A percentile compares a stretch with the other conserved stretches of the same genome.
These are phyloP conservation scores for Diaporthe eres DNA, from an alignment of 2,329 filamentous ascomycete species.

Conservation along the genomic window DNA sequence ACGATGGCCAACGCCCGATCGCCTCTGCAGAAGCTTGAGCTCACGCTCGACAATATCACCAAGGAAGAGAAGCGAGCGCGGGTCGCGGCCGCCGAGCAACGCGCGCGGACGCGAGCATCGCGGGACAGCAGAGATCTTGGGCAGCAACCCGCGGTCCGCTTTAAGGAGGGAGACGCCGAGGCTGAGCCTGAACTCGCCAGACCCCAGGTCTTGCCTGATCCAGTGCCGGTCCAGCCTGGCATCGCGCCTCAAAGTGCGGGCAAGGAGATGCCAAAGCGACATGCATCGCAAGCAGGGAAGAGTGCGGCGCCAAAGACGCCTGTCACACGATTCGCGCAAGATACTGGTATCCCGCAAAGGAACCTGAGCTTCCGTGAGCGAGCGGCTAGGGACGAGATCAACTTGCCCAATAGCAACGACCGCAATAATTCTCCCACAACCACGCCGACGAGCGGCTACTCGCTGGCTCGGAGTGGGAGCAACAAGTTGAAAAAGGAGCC, in stretches of 20 bases:
- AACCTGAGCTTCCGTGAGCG: slow-evolving; percentile 74
- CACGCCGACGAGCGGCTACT: slow-evolving; percentile 52
- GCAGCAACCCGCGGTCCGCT: slow-evolving; percentile 51
- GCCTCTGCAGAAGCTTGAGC: slow-evolving; percentile 92
- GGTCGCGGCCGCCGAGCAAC: slow-evolving; percentile 84
- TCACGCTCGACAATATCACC: slow-evolving; percentile 90
- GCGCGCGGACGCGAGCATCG: slow-evolving; percentile 73
- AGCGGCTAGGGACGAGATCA: slow-evolving; percentile 61
- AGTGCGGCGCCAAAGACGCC: slow-evolving; percentile 46
- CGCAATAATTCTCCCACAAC: slow-evolving; percentile 47
- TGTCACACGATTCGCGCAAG: slow-evolving; percentile 44
- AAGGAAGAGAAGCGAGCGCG: slow-evolving; percentile 95
- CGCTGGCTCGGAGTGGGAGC: slow-evolving; percentile 64
- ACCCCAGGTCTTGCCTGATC: slow-evolving; percentile 44
- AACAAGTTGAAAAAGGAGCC: slow-evolving; percentile 73
- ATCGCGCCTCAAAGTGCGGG: slow-evolving; percentile 44
- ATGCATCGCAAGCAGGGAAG: slow-evolving; percentile 48
- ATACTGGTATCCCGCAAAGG: slow-evolving; percentile 62
- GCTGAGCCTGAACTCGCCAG: slow-evolving; percentile 46
- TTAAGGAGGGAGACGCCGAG: slow-evolving; percentile 49
- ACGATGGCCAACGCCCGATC: slow-evolving; percentile 86
- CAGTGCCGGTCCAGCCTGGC: slow-evolving; percentile 47
- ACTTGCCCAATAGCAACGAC: slow-evolving; percentile 49
- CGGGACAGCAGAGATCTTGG: slow-evolving; percentile 43
- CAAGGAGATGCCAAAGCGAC: slow-evolving; percentile 47